Conservation (phyloP, 495 filamentous ascomycete genomes). For the Tuber umbilicatum region DNA sequence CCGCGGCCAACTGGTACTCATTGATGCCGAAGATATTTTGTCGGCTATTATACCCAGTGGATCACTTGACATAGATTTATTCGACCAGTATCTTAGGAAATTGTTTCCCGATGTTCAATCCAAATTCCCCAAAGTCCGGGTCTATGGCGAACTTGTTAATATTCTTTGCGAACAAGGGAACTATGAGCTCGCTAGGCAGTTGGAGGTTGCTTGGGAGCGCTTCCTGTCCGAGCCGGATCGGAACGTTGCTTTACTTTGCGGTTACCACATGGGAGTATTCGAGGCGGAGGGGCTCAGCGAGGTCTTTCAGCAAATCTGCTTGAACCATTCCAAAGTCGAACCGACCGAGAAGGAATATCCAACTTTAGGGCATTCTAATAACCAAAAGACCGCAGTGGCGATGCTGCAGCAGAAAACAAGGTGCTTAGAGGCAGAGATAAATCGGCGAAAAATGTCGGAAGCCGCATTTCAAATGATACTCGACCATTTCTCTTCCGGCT, state of each 20-base stretch:
- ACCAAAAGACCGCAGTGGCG: slow-evolving; percentile 35
- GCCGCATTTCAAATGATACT: slow-evolving; percentile 28
- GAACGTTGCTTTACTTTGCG: slow-evolving; percentile 39
- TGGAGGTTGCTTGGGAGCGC: slow-evolving; percentile 40
- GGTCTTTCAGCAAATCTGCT: slow-evolving; percentile 42
- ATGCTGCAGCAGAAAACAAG: slow-evolving; percentile 42
- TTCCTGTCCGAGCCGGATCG: slow-evolving; percentile 33
- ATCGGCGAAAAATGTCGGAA: slow-evolving; percentile 33
- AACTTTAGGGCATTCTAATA: slow-evolving; percentile 27
- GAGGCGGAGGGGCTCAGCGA: slow-evolving; percentile 37
- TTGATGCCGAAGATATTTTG: slow-evolving; percentile 38
- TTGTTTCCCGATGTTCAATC: slow-evolving; percentile 34
- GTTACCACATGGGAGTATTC: slow-evolving; percentile 42
- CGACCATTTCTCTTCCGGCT: slow-evolving; percentile 36
- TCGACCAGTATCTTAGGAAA: slow-evolving; percentile 35
- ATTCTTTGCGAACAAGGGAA: slow-evolving; percentile 38
- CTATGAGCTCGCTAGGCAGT: slow-evolving; percentile 37
- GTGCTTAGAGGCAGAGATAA: slow-evolving; percentile 35
- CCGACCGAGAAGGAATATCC: slow-evolving; percentile 38
- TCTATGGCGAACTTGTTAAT: slow-evolving; percentile 42
- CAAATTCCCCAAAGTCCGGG: slow-evolving; percentile 35
- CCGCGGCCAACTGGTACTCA: slow-evolving; percentile 37
- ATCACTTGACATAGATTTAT: slow-evolving; percentile 26
- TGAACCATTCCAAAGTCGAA: slow-evolving; percentile 35
- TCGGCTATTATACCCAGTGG: slow-evolving; percentile 24